Base-by-base conservation (phyloP, 1,139 yeast genomes). In the Diutina scorzettiae region DNA sequence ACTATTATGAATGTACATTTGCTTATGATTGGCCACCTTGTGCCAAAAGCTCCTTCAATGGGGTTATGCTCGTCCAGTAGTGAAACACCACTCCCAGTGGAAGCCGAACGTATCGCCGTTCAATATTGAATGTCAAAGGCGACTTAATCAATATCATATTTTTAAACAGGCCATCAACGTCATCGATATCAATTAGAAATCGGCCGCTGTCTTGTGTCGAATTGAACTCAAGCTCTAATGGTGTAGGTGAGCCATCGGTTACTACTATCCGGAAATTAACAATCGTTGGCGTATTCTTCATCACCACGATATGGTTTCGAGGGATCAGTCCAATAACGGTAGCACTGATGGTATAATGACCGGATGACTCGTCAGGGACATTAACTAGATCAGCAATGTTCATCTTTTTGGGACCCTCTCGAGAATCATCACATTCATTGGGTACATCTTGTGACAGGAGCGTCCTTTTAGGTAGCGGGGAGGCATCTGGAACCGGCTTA, bases 211-310 rank as follows among this genome's bases (percentile, higher is more conserved):
- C 69, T 7, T 44, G 39, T 3, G 53, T 57, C 2, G 53, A 52
- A 11, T 49, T 45, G 24, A 63, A 55, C 42, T 64, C 67, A 3
- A 62, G 45, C 5, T 45, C 44, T 3, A 62, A 36, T 25, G 43
- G 46, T 2, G 41, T 34, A 4, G 9, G 28, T n/a, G 28, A 3
- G 17, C 6, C 31, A 31, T 57, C 58, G 11, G 47, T 40, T 11
- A 62, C 46, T 7, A 51, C 43, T 2, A 64, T 37, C 43, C 53
- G 58, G 43, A 64, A 54, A 7, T 51, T 49, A 2, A 59, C 49
- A 1, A 60, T 47, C 43, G 62, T 62, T 17, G 62, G 42, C 1
- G n/a, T 68, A 60, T 28, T 66, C 47, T 5, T 50, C 49, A 42
- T 51, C 9, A 64, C 49, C 2, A 59, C 47, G 24, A 63, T 19